These are phyloP conservation scores for Guadua angustifolia DNA, from an alignment of 176 grass and related monocot species.

Conservation along the genomic window DNA sequence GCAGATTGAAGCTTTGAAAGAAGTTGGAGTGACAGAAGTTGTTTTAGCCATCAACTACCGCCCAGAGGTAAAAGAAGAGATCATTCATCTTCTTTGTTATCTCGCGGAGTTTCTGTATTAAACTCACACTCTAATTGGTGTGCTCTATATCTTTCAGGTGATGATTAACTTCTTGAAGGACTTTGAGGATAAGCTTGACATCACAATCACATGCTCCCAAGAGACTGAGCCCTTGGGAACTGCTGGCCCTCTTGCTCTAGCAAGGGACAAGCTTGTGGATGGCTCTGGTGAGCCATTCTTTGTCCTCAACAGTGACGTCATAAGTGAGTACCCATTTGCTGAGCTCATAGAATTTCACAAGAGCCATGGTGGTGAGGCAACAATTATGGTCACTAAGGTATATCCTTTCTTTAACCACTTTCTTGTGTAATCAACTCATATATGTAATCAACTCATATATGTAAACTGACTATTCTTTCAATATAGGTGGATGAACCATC, in stretches of 20 bases:
- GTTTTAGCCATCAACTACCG: conserved; percentile 92
- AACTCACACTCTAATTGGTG: conserved; percentile 10
- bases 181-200: conserved; percentile 84
- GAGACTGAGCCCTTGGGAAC: conserved; percentile 92
- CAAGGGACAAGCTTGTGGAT: conserved; percentile 85
- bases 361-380: conserved; percentile 74
- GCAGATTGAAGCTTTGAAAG: conserved; percentile 89
- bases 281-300: conserved; percentile 86
- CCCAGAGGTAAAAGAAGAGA: conserved; percentile 64
- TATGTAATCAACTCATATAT: not conserved
- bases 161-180: conserved; percentile 98
- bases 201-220: conserved; percentile 97
- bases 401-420: conserved; percentile 25
- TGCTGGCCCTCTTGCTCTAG: conserved; percentile 88
- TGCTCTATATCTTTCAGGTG: conserved; percentile 54
- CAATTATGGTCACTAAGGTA: conserved; percentile 98
- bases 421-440: not conserved
- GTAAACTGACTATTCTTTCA: conserved; percentile 32
- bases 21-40: conserved; percentile 87
- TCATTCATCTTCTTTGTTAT: not conserved
- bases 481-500: conserved; percentile 90
- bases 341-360: conserved; percentile 92
- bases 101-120: conserved; percentile 3
- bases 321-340: conserved; percentile 89
- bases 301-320: conserved; percentile 91